Evolutionary conservation across 2,329 filamentous ascomycete species (phyloP).

Genomic region (Elsinoe perseae): DNA sequence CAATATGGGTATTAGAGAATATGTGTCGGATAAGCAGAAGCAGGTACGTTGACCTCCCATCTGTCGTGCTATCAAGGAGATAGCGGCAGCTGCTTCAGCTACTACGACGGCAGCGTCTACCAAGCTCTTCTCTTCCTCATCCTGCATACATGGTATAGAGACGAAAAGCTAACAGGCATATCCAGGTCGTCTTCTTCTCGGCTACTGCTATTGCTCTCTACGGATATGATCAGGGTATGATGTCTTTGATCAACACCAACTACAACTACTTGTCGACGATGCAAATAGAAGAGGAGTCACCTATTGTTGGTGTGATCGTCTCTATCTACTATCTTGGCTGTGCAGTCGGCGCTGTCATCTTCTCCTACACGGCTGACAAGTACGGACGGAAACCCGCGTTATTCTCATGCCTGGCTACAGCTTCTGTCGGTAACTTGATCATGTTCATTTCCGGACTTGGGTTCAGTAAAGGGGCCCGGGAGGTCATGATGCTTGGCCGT

Average conservation of each 20-base stretch:
- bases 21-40: constrained; percentile 25
- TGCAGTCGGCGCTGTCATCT: constrained; percentile 49
- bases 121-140: not conserved
- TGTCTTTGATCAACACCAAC: constrained; percentile 50
- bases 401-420: constrained; percentile 47
- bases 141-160: not conserved
- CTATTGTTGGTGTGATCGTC: constrained; percentile 53
- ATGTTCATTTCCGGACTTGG: constrained; percentile 53
- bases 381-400: constrained; percentile 50
- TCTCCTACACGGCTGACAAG: constrained; percentile 48
- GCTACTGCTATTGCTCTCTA: constrained; percentile 49
- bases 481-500: constrained; percentile 44
- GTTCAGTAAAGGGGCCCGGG: constrained; percentile 35
- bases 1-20: constrained; percentile 22
- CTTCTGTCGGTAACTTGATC: constrained; percentile 49
- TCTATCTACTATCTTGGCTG: constrained; percentile 58
- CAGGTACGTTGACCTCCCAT: constrained; percentile 20
- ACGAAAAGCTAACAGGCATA: constrained; percentile 11
- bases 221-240: constrained; percentile 46
- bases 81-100: not conserved
- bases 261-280: constrained; percentile 50
- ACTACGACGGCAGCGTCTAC: not conserved
- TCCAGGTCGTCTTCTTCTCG: constrained; percentile 45
- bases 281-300: constrained; percentile 44
- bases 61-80: not conserved